These are phyloP conservation scores for Pleomassaria siparia DNA, from an alignment of 2,329 filamentous ascomycete species.

Conservation along the genomic window DNA sequence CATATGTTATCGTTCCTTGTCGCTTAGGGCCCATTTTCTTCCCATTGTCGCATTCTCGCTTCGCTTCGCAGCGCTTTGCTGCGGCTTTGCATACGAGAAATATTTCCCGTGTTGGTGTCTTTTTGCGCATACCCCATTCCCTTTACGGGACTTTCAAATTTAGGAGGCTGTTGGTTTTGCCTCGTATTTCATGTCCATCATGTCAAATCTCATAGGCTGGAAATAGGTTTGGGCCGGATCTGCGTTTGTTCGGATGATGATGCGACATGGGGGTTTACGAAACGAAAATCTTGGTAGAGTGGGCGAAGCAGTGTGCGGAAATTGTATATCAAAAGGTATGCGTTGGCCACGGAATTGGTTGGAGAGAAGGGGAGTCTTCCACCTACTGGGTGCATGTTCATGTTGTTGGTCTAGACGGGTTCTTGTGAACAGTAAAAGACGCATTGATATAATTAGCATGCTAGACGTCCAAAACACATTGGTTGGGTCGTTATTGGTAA, in stretches of 20 bases:
- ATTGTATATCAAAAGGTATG: no score
- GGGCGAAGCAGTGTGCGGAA: no score
- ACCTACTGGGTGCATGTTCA: no score
- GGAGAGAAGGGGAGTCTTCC: no score
- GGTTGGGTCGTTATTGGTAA: no score
- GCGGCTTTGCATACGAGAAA: neutral
- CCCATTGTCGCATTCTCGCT: neutral
- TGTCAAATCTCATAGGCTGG: constrained; percentile 4
- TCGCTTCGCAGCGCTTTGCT: neutral
- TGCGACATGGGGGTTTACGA: neutral
- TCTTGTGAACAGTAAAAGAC: no score
- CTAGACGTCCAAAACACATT: no score
- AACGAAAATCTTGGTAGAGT: no score
- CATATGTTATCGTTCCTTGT: constrained; percentile 4
- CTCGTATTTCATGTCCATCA: neutral
- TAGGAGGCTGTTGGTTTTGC: neutral
- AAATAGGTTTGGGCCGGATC: neutral
- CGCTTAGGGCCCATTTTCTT: constrained; percentile 3
- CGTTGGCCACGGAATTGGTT: no score
- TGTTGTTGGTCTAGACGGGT: no score
- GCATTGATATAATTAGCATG: no score
- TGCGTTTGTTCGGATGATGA: neutral
- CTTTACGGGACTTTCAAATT: neutral
- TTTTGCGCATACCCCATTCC: constrained; percentile 9
- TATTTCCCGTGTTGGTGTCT: constrained; percentile 5